Evolutionary conservation across 352 stramenopile species (phyloP).

Genomic region (Globisporangium cystogenes): DNA sequence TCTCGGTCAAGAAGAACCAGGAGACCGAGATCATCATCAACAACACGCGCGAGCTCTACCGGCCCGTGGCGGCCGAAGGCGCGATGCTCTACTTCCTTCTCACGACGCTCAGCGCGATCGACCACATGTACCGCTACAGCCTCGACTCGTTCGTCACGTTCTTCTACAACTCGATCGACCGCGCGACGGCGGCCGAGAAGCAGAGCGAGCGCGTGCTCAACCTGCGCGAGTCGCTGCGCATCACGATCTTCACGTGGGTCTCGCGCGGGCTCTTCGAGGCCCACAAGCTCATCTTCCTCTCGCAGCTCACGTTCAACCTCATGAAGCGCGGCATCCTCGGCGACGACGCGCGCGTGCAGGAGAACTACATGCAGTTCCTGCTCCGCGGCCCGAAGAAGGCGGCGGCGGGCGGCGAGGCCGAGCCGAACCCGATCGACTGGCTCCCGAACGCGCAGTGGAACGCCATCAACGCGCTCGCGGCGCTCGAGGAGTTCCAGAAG

Average conservation of each 20-base stretch:
- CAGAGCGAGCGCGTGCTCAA: slow-evolving; percentile 90
- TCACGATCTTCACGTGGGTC: slow-evolving; percentile 97
- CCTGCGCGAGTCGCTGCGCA: slow-evolving; percentile 91
- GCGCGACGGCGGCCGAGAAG: slow-evolving; percentile 80
- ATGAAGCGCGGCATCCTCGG: slow-evolving; percentile 95
- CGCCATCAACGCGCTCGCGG: slow-evolving; percentile 85
- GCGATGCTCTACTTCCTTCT: slow-evolving; percentile 98
- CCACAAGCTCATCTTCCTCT: slow-evolving; percentile 97
- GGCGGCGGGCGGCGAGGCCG: slow-evolving; percentile 31
- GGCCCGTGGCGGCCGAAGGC: slow-evolving; percentile 91
- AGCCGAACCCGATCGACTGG: slow-evolving; percentile 87
- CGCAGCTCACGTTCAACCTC: slow-evolving; percentile 96
- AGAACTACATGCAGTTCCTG: slow-evolving; percentile 96
- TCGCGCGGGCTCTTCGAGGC: slow-evolving; percentile 93
- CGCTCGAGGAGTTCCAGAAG: slow-evolving; percentile 96
- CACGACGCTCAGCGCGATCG: slow-evolving; percentile 93
- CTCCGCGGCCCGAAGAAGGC: slow-evolving; percentile 85
- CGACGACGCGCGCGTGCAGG: slow-evolving; percentile 90
- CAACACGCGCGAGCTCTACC: slow-evolving; percentile 92
- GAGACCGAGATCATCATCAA: slow-evolving; percentile 95
- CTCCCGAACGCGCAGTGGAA: slow-evolving; percentile 91
- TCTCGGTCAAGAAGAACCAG: slow-evolving; percentile 93
- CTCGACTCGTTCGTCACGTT: slow-evolving; percentile 96
- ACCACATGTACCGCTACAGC: slow-evolving; percentile 99
- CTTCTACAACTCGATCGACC: slow-evolving; percentile 95